These are phyloP conservation scores for Tillandsia fasciculata DNA, from an alignment of 176 grass and related monocot genomes.

Conservation along the genomic window DNA sequence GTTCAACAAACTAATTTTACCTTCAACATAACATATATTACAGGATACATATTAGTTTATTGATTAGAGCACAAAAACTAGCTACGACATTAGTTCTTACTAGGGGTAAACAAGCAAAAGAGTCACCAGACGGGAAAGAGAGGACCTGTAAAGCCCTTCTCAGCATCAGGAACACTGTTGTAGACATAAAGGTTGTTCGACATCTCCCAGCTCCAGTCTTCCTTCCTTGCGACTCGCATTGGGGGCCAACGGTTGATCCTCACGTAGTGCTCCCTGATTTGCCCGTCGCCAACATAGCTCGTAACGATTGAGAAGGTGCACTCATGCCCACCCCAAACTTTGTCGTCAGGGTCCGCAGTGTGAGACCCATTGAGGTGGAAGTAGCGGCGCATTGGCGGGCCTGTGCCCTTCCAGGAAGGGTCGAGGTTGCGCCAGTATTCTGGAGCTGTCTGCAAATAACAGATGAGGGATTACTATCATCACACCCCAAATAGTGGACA, in stretches of 20 bases:
- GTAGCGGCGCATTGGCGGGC: constrained; percentile 70
- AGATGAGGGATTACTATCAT: not conserved
- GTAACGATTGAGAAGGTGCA: constrained; percentile 71
- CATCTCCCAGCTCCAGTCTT: constrained; percentile 92
- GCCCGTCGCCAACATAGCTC: constrained; percentile 47
- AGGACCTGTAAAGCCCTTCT: constrained; percentile 58
- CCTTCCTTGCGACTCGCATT: constrained; percentile 51
- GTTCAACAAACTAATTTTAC: too few relatives aligned
- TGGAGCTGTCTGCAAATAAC: constrained; percentile 62
- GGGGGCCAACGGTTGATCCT: constrained; percentile 77
- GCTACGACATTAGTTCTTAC: too few relatives aligned
- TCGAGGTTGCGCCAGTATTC: constrained; percentile 88
- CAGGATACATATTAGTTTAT: too few relatives aligned
- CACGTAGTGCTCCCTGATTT: constrained; percentile 70
- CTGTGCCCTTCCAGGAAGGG: constrained; percentile 67
- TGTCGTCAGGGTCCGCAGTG: constrained; percentile 51
- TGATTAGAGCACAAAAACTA: too few relatives aligned
- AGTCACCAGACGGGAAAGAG: constrained; percentile 83
- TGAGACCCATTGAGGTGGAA: constrained; percentile 78
- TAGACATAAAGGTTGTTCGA: constrained; percentile 55
- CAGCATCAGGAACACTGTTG: constrained; percentile 62
- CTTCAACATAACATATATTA: too few relatives aligned
- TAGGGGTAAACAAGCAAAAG: not conserved
- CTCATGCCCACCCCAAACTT: constrained; percentile 83
- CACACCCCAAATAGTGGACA: not conserved